Base-by-base conservation (phyloP, 768 basidiomycete species). In the Leccinum incarnatum region DNA sequence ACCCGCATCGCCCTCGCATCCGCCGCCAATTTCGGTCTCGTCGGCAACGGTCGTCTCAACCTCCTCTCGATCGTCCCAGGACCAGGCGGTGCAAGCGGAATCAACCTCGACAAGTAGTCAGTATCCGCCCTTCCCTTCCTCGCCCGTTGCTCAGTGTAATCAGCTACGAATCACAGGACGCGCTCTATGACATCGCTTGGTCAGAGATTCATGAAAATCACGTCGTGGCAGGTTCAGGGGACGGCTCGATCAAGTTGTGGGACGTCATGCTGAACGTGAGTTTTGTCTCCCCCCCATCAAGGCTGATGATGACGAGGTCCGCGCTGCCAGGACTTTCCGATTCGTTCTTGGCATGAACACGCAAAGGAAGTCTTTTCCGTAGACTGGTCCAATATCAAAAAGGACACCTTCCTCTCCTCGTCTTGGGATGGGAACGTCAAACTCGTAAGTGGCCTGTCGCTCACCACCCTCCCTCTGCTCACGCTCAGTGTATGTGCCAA, bases 191-290 rank as follows among this genome's bases (percentile, higher is more conserved):
- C 67, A 77, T 94, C 51, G 93, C 95, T 1, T 98, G 95, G 95
- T 95, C 92, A 36, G 96, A 98, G 75, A 74, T 86, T 32, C 93
- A 97, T 73, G 95, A 96, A 76, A 94, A 96, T 69, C 96, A 98
- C 69, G 75, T 98, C 37, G 88, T 91, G 2, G 86, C 93, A 1
- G 90, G 85, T 1, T 94, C 92, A 9, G 96, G 93, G 49, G 93
- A 97, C 67, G 95, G 95, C 2, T 89, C 91, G 14, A 81, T 97
- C 67, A 87, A 86, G 70, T 76, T 98, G 30, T 98, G 95, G 91
- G 96, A 98, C 71, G 77, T 91, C 23, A 84, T 85, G 78, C 77
- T 97, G 51, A 88, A 93, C 67, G 94, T 95, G 75, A 67, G 78
- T 65, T 12, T 50, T 36, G 8, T 42, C 19, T 32, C 8, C 21